Conservation (phyloP, 139 green algal species). For the Parachlorella kessleri region DNA sequence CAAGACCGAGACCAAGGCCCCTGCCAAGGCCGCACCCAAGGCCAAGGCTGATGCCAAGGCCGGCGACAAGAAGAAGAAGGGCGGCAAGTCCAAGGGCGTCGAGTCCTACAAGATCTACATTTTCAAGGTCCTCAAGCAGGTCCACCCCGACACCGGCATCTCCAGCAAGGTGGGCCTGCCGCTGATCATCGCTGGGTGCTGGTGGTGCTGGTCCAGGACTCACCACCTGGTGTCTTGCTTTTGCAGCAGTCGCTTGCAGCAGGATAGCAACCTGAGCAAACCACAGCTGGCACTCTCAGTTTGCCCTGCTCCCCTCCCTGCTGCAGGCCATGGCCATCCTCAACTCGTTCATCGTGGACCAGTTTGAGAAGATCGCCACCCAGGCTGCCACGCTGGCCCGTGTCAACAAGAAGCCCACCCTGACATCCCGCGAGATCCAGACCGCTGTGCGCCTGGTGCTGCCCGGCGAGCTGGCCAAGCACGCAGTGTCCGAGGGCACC, state of each 20-base stretch:
- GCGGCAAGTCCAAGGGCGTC: slow-evolving; percentile 11
- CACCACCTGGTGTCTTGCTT: no score
- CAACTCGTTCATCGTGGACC: slow-evolving; percentile 75
- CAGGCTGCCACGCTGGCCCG: slow-evolving; percentile 73
- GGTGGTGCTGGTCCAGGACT: no score
- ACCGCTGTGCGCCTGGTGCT: slow-evolving; percentile 82
- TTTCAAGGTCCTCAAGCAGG: slow-evolving; percentile 93
- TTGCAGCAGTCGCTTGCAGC: no score
- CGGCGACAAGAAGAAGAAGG: slow-evolving; percentile 28
- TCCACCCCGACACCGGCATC: slow-evolving; percentile 98
- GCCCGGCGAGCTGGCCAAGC: slow-evolving; percentile 72
- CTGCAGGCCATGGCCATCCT: slow-evolving; percentile 85
- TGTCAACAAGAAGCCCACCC: slow-evolving; percentile 91
- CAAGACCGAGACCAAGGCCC: slow-evolving; percentile 7
- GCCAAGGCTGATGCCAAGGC: neutral
- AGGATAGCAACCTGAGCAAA: no score
- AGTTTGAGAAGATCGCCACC: slow-evolving; percentile 91
- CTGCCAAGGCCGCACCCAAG: slow-evolving; percentile 38
- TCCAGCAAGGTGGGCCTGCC: slow-evolving; percentile 94
- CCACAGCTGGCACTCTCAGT: no score
- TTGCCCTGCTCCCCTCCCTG: no score
- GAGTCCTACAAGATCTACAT: slow-evolving; percentile 90
- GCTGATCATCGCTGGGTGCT: no score
- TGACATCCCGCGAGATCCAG: slow-evolving; percentile 91
- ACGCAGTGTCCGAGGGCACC: slow-evolving; percentile 80